phyloP scores from a whole-genome alignment of 306 rosid genomes.

The Abrus pulchellus region DNA sequence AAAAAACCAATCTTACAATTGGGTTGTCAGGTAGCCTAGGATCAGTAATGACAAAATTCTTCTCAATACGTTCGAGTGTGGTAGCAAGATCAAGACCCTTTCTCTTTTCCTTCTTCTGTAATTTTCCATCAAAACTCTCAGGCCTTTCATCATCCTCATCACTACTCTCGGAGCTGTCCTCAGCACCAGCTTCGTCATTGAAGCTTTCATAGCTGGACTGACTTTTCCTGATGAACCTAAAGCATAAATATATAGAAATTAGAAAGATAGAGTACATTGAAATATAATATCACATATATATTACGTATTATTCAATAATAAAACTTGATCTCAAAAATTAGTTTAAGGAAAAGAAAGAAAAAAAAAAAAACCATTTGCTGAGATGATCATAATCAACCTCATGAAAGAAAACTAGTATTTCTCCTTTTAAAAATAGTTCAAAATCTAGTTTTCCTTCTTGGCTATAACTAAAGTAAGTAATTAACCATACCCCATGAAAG shows the following conservation, averaged over 20 bases:
- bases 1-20: conserved; percentile 62
- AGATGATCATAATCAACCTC: conserved; percentile 12
- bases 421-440: background rate
- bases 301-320: background rate
- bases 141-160: conserved; percentile 60
- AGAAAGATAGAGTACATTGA: background rate
- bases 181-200: conserved; percentile 45
- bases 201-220: conserved; percentile 55
- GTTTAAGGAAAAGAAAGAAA: background rate
- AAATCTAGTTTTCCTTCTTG: background rate
- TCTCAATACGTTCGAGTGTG: conserved; percentile 97
- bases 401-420: conserved; percentile 30
- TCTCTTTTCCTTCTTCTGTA: conserved; percentile 77
- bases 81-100: conserved; percentile 99
- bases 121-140: conserved; percentile 61
- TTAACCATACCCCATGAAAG: conserved; percentile 79
- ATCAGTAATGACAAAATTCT: conserved; percentile 95
- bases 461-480: background rate
- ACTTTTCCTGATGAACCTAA: conserved; percentile 72
- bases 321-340: conserved; percentile 7
- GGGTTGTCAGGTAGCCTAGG: conserved; percentile 98
- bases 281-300: background rate
- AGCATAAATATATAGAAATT: conserved; percentile 9
- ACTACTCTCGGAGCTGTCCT: conserved; percentile 48
- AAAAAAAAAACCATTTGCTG: background rate